These are phyloP conservation scores for Dothidotthia symphoricarpi DNA, from an alignment of 2,329 filamentous ascomycete species.

Conservation along the genomic window DNA sequence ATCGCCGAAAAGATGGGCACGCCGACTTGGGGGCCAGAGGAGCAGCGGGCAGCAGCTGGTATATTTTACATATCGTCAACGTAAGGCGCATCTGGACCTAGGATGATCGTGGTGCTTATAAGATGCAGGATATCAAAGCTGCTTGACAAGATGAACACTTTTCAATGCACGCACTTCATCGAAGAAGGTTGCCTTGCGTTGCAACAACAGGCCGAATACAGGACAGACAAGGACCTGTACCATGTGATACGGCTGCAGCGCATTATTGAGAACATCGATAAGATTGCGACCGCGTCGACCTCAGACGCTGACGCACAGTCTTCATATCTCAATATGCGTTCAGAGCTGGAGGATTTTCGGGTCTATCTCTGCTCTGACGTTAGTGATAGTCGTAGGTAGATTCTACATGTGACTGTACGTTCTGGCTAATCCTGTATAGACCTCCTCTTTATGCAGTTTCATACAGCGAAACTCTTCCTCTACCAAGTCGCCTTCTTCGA, in stretches of 20 bases:
- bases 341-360: slow-evolving; percentile 37
- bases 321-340: slow-evolving; percentile 30
- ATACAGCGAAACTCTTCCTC: slow-evolving; percentile 42
- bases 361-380: slow-evolving; percentile 28
- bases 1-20: slow-evolving; percentile 14
- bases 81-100: slow-evolving; percentile 24
- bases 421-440: slow-evolving; percentile 22
- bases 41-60: slow-evolving; percentile 47
- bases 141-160: slow-evolving; percentile 42
- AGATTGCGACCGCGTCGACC: slow-evolving; percentile 14
- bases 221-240: slow-evolving; percentile 39
- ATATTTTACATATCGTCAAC: slow-evolving; percentile 47
- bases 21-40: slow-evolving; percentile 39
- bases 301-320: slow-evolving; percentile 29
- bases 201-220: slow-evolving; percentile 29
- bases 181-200: slow-evolving; percentile 41
- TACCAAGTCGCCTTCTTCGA: slow-evolving; percentile 43
- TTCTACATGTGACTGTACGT: background rate
- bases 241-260: slow-evolving; percentile 41
- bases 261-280: slow-evolving; percentile 42
- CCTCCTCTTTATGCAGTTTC: slow-evolving; percentile 42
- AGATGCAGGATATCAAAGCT: slow-evolving; percentile 35
- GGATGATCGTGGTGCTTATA: slow-evolving; percentile 7
- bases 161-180: slow-evolving; percentile 37
- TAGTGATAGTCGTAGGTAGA: slow-evolving; percentile 30